Base-by-base conservation (phyloP, 2,329 filamentous ascomycete species). In the Trichoderma harzianum region DNA sequence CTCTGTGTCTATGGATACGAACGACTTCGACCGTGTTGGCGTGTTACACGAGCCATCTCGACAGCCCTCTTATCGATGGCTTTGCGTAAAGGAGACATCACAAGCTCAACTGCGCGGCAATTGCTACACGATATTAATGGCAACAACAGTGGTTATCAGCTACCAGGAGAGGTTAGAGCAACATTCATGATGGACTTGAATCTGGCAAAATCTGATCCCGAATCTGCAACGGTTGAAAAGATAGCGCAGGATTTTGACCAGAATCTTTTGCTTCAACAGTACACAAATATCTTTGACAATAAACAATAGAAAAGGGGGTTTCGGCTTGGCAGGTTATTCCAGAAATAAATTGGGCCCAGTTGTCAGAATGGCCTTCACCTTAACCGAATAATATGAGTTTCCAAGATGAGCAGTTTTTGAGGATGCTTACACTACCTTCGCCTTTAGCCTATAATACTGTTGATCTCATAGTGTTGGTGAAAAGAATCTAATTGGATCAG, bases 1-100 rank as follows among this genome's bases (percentile, higher is more conserved):
- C 73, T 82, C 1, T 84, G 81, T 28, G 73, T 84, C 7, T 80
- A 83, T 63, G 79, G 79, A 1, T 84, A 84, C 67, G 77, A 80
- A 36, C 75, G 75, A 7, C 76, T 84, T 2, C 76, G 79, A 3
- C 76, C 76, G 6, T 78, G 79, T 2, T 83, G 79, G 69, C 79
- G 79, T 1, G 78, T 84, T 5, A 79, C 81, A 6, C 78, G 80
- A 43, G 74, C 78, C 3, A 80, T 83, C n/a, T 76, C 76, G 2
- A 77, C 76, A 14, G 80, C 79, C 6, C 73, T 84, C 11, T 72
- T 84, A 2, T 77, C 80, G 7, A 80, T 84, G 79, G 76, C 77
- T 11, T 72, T 83, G 28, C 74, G 78, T 6, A 76, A 80, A 24
- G 79, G 77, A 0, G 73, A 80, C 69, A 79, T 83, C 53, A 73